Conservation (phyloP, 2,329 filamentous ascomycete genomes). For the Volutella citrinella region DNA sequence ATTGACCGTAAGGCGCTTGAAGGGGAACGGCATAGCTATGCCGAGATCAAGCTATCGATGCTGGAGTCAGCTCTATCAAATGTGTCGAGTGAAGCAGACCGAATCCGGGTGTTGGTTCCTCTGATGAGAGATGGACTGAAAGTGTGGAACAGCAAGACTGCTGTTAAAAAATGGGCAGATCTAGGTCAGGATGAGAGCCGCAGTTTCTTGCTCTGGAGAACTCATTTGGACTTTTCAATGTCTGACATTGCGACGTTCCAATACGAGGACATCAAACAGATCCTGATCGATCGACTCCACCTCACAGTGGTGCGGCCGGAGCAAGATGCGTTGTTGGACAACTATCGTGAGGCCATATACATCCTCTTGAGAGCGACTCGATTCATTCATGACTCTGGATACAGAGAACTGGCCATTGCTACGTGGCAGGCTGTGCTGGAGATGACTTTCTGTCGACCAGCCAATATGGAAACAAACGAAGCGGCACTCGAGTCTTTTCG, state of each 20-base stretch:
- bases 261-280: conserved; percentile 61
- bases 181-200: conserved; percentile 24
- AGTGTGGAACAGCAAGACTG: conserved; percentile 65
- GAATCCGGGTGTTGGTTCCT: conserved; percentile 61
- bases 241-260: conserved; percentile 64
- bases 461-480: conserved; percentile 20
- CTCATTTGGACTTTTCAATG: conserved; percentile 71
- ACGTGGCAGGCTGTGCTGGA: conserved; percentile 84
- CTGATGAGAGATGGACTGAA: conserved; percentile 72
- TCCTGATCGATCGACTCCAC: conserved; percentile 53
- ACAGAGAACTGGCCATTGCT: conserved; percentile 70
- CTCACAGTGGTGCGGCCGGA: conserved; percentile 10
- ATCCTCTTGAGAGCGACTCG: conserved; percentile 71
- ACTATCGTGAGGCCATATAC: conserved; percentile 50
- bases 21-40: conserved; percentile 65
- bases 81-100: conserved; percentile 42
- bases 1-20: conserved; percentile 45
- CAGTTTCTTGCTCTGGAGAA: conserved; percentile 65
- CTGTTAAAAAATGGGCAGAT: conserved; percentile 64
- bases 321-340: neutral
- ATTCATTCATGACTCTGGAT: conserved; percentile 75
- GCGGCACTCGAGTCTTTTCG: conserved; percentile 48
- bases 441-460: conserved; percentile 61
- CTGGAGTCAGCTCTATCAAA: conserved; percentile 73
- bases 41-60: conserved; percentile 76